Evolutionary conservation across 2,329 filamentous ascomycete species (phyloP).

Genomic region (Sporothrix inflata): DNA sequence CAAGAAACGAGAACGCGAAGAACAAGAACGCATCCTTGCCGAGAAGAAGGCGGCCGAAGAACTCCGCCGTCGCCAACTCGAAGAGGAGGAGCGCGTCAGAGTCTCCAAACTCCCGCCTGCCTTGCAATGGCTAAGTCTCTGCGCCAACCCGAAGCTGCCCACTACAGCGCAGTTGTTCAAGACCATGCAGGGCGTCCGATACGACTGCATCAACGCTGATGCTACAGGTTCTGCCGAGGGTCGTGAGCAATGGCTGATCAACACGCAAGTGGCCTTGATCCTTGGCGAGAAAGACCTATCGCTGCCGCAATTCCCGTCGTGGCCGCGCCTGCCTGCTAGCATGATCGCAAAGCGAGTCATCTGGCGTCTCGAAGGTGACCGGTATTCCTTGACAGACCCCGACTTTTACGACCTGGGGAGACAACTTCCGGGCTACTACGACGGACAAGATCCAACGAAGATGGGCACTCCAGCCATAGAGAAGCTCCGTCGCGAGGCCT

Average conservation of each 20-base stretch:
- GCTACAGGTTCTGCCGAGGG: conserved; percentile 58
- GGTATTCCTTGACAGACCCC: conserved; percentile 58
- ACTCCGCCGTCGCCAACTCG: conserved; percentile 48
- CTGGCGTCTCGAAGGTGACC: conserved; percentile 62
- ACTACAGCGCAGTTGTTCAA: conserved; percentile 59
- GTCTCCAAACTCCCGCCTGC: conserved; percentile 62
- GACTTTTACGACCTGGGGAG: conserved; percentile 57
- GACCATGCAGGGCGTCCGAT: conserved; percentile 63
- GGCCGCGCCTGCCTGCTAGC: conserved; percentile 60
- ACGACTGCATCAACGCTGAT: conserved; percentile 62
- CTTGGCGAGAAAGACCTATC: conserved; percentile 66
- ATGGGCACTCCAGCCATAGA: conserved; percentile 51
- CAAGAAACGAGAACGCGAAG: conserved; percentile 47
- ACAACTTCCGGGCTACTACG: conserved; percentile 58
- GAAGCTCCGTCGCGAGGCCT: conserved; percentile 53
- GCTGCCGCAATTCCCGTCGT: conserved; percentile 62
- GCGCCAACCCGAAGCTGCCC: conserved; percentile 54
- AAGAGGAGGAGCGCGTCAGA: conserved; percentile 59
- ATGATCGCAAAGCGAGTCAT: conserved; percentile 59
- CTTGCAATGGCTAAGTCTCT: conserved; percentile 62
- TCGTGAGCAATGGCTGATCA: conserved; percentile 69
- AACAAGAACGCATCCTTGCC: conserved; percentile 39
- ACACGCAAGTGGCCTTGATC: conserved; percentile 65
- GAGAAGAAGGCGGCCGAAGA: conserved; percentile 51
- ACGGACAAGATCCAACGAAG: conserved; percentile 48